Conservation (phyloP, 2,329 filamentous ascomycete species). For the Trichoderma oligosporum region DNA sequence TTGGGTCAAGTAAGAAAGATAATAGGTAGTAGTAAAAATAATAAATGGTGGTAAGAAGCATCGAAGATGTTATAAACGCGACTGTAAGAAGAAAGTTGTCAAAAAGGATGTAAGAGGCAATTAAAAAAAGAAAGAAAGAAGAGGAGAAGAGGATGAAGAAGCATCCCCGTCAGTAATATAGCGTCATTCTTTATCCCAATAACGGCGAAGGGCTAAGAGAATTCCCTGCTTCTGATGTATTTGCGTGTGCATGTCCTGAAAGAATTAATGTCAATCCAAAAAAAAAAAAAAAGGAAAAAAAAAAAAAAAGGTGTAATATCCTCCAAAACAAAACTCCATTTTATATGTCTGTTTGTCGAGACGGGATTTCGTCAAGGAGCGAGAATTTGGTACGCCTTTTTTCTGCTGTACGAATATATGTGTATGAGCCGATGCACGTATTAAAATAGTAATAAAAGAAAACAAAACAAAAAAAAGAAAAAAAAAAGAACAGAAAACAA, state of each 20-base stretch:
- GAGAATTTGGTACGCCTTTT: background rate
- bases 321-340: slow-evolving; percentile 11
- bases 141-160: background rate
- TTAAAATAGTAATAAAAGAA: slow-evolving; percentile 7
- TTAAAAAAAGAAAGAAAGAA: slow-evolving; percentile 1
- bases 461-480: background rate
- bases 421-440: slow-evolving; percentile 16
- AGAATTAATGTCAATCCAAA: slow-evolving; percentile 14
- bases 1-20: slow-evolving; percentile 1
- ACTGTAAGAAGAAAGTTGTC: background rate
- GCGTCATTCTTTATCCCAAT: slow-evolving; percentile 16
- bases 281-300: background rate
- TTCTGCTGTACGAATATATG: slow-evolving; percentile 11
- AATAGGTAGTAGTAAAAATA: background rate
- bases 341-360: slow-evolving; percentile 14
- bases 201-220: background rate
- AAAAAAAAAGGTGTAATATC: background rate
- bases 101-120: background rate
- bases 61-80: slow-evolving; percentile 13
- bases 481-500: background rate
- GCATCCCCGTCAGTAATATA: slow-evolving; percentile 5
- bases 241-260: slow-evolving; percentile 8
- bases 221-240: slow-evolving; percentile 1
- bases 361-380: slow-evolving; percentile 18
- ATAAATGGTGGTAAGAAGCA: slow-evolving; percentile 1